Evolutionary conservation across 768 basidiomycete genomes (phyloP).

Genomic region (Termitomyces sp.): DNA sequence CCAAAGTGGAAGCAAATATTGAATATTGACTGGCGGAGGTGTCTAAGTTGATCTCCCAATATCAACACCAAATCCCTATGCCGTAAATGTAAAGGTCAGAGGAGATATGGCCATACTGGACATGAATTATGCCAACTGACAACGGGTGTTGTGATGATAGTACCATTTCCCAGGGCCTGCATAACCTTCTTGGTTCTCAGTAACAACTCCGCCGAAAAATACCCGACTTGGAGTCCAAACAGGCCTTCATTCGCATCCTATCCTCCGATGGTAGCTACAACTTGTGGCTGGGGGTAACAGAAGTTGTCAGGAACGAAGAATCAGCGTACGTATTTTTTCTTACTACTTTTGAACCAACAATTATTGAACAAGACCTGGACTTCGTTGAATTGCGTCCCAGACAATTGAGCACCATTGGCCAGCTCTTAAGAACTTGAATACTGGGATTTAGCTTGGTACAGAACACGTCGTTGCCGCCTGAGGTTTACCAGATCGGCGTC

Average conservation of each 20-base stretch:
- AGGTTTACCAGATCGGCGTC: background rate
- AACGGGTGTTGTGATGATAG: background rate
- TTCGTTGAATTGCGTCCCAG: background rate
- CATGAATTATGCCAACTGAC: background rate
- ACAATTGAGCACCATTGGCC: too few relatives aligned
- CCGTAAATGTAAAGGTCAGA: background rate
- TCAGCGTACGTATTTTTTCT: background rate
- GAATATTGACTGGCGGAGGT: background rate
- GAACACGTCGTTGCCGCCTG: background rate
- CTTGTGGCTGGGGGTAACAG: background rate
- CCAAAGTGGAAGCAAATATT: background rate
- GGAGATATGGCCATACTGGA: background rate
- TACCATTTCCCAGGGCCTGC: background rate
- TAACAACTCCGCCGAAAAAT: background rate
- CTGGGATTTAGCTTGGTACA: background rate
- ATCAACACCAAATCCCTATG: background rate
- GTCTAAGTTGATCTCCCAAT: background rate
- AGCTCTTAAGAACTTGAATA: background rate
- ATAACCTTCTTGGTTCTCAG: background rate
- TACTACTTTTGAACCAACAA: background rate
- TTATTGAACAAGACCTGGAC: background rate
- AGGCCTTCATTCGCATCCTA: too few relatives aligned
- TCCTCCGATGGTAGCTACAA: background rate
- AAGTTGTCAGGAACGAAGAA: background rate
- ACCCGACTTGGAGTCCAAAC: background rate